phyloP scores from a whole-genome alignment of 805 yeast genomes.

The Starmerella bombicola region DNA sequence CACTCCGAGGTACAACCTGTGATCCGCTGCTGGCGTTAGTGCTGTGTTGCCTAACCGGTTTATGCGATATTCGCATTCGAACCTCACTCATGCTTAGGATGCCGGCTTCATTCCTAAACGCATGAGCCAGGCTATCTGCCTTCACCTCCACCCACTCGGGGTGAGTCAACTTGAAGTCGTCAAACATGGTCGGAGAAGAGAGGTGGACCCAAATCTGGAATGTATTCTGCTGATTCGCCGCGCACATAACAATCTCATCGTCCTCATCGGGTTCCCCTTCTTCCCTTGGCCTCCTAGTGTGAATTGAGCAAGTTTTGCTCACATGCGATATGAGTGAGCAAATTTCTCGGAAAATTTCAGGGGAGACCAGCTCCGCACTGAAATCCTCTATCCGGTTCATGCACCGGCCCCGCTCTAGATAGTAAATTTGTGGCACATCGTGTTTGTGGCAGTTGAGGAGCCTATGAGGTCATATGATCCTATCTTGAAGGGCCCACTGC shows the following conservation, averaged over 20 bases:
- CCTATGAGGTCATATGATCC: too few relatives aligned
- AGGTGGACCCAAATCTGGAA: slow-evolving; percentile 22
- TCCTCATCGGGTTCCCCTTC: slow-evolving; percentile 4
- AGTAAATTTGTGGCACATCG: too few relatives aligned
- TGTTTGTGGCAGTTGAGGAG: too few relatives aligned
- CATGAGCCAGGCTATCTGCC: slow-evolving; percentile 36
- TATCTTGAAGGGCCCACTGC: too few relatives aligned
- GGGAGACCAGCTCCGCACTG: slow-evolving; percentile 11
- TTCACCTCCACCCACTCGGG: slow-evolving; percentile 15
- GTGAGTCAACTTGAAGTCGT: slow-evolving; percentile 2
- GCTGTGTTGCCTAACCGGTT: slow-evolving; percentile 29
- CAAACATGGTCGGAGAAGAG: slow-evolving; percentile 10
- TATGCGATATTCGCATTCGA: slow-evolving; percentile 19
- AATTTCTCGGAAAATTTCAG: slow-evolving; percentile 17
- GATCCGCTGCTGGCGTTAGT: slow-evolving; percentile 2
- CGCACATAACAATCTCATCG: slow-evolving; percentile 9
- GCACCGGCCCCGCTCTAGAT: neutral
- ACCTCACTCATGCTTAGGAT: slow-evolving; percentile 21
- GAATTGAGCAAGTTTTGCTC: slow-evolving; percentile 9
- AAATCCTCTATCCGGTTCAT: slow-evolving; percentile 16
- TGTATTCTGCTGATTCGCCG: slow-evolving; percentile 6
- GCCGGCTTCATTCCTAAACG: slow-evolving; percentile 24
- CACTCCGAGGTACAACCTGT: slow-evolving; percentile 3
- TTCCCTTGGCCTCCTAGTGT: neutral
- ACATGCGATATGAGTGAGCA: slow-evolving; percentile 13